phyloP scores from a whole-genome alignment of 352 stramenopile species.

The Phytophthora macrochlamydospora region DNA sequence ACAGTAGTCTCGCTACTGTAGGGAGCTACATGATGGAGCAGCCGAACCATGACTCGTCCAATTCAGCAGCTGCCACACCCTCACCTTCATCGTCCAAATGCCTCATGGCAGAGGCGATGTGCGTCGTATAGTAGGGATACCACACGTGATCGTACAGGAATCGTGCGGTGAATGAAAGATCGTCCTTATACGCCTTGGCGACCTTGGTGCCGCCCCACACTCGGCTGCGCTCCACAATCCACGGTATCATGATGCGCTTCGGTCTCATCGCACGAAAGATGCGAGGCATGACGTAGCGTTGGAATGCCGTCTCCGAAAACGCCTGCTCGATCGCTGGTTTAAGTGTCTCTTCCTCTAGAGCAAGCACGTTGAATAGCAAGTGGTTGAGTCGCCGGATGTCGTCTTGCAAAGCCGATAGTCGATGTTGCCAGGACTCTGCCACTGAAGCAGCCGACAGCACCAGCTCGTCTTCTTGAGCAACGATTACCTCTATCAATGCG shows the following conservation, averaged over 20 bases:
- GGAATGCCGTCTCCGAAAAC: constrained; percentile 76
- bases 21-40: constrained; percentile 63
- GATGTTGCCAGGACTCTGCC: constrained; percentile 48
- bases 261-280: constrained; percentile 68
- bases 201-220: constrained; percentile 70
- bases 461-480: constrained; percentile 59
- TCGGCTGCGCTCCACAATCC: constrained; percentile 80
- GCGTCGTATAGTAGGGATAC: constrained; percentile 70
- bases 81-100: constrained; percentile 53
- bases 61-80: constrained; percentile 31
- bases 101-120: constrained; percentile 79
- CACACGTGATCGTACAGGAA: constrained; percentile 85
- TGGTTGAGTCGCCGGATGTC: constrained; percentile 80
- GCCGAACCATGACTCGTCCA: constrained; percentile 63
- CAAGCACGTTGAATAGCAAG: constrained; percentile 66
- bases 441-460: constrained; percentile 48
- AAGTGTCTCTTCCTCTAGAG: constrained; percentile 67
- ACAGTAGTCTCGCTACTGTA: not conserved
- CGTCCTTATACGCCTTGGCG: constrained; percentile 67
- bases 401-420: constrained; percentile 55
- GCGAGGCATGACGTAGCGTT: constrained; percentile 76
- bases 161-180: constrained; percentile 73
- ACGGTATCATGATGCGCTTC: constrained; percentile 76
- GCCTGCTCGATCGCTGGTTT: constrained; percentile 63
- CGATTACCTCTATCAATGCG: constrained; percentile 61